Base-by-base conservation (phyloP, 2,329 filamentous ascomycete species). In the Xylaria sp. region DNA sequence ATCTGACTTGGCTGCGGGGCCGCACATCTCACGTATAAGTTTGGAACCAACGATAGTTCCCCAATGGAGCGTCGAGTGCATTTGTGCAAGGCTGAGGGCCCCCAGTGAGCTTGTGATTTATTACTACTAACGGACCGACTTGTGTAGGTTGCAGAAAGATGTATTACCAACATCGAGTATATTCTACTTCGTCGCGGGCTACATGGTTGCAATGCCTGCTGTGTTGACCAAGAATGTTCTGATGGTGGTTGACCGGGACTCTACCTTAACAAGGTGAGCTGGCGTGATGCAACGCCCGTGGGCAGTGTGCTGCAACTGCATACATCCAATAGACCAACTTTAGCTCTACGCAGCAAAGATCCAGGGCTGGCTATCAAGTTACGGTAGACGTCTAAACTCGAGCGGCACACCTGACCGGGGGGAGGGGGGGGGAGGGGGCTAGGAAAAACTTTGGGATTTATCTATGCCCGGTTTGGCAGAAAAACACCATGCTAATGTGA, bases 21-120 rank as follows among this genome's bases (percentile, higher is more conserved):
- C 54, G 41, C 41, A 51, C 66, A 64, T 69, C 50, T 66, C 63
- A 56, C 62, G 59, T 59, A 25, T 50, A 39, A 12, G 28, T 51
- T 28, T 25, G 37, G 6, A 46, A 58, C 62, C 48, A 66, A 61
- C 65, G n/a, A 50, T 59, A 59, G 44, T 55, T 63, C 51, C 58
- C 65, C 13, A 39, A 65, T 62, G 25, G 44, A 52, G 62, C 10
- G 46, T 65, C 28, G 46, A 56, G 60, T 63, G 63, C 51, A 56
- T 57, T 44, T 44, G 62, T 51, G 25, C 66, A 66, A 71, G 69
- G 66, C 69, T 71, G 69, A 69, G 34, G 34, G 34, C 48, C 31
- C 54, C 56, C 20, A 6, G 28, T 41, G 63, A 37, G 25, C 46
- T 23, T 50, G 31, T 34, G 37, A 34, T 60, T 51, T 48, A 59